Evolutionary conservation across 257 asterid genomes (phyloP), one percentile per base, ranked within the genome.

Genomic region (Penstemon davidsonii): DNA sequence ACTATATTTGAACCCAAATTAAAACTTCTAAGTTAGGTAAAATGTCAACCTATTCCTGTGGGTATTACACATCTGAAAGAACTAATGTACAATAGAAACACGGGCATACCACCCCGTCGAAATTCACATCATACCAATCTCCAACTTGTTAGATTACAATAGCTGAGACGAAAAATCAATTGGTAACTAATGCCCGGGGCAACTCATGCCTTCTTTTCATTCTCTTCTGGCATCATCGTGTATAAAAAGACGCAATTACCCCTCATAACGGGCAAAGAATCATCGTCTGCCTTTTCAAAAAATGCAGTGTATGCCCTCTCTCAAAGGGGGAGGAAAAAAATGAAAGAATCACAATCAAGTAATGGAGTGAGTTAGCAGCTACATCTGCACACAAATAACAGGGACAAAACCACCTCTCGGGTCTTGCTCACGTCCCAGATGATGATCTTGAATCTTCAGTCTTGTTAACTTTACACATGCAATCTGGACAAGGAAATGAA

Each of bases 401-500:
- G 64, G 44, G 44, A 56, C 64, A 67, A 42, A 67, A 67, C 64
- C 69, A 9, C 13, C 8, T 49, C 44, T 18, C 42, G 5, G 53
- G 43, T 53, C 37, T 5, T 4, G 43, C 51, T 73, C 68, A 66
- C 38, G 58, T 66, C 64, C 37, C 60, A 7, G 60, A 69, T 59
- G 73, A 49, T 69, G 67, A 45, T 51, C 58, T 69, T 45, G 61
- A 56, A 67, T 55, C 72, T 33, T 55, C 67, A 4, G 78, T 62
- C 55, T 59, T 66, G 54, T 60, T 66, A 53, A 75, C 67, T 75
- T 84, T 87, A 76, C 99, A 94, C 99, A 94, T 94, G 93, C 99
- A 94, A 74, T 94, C 95, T 13, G 99, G 99, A 55, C 96, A 87
- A 6, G 99, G 99, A 65, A 87, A 84, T 49, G 96, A 85, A 68